phyloP scores from a whole-genome alignment of 2,329 filamentous ascomycete genomes.

The Nemania sp. region DNA sequence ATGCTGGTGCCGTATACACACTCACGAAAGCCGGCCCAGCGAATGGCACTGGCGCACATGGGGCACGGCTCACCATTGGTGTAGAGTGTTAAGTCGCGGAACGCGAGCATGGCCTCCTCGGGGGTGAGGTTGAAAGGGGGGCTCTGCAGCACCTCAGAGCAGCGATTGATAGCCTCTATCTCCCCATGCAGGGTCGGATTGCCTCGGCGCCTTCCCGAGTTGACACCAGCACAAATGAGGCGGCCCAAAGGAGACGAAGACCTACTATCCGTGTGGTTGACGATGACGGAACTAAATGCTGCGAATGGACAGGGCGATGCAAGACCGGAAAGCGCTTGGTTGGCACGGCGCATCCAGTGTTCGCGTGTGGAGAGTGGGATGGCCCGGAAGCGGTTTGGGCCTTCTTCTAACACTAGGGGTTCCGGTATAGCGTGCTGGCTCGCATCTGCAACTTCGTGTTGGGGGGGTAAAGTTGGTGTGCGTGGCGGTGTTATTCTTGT shows the following conservation, averaged over 20 bases:
- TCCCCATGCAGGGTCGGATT: constrained; percentile 1
- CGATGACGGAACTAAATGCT: background rate
- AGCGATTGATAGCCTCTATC: constrained; percentile 5
- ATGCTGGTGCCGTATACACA: constrained; percentile 9
- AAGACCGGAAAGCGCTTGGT: background rate
- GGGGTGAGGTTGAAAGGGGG: background rate
- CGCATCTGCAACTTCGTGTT: background rate
- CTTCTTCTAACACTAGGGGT: too few relatives aligned
- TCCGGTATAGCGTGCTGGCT: background rate
- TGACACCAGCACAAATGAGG: background rate
- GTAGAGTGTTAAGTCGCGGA: constrained; percentile 2
- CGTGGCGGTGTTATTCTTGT: background rate
- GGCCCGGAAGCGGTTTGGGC: too few relatives aligned
- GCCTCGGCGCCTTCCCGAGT: background rate
- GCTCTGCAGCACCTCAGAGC: background rate
- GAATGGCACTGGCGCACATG: constrained; percentile 6
- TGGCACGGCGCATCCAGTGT: background rate
- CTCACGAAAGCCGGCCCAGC: constrained; percentile 2
- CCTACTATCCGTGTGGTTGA: background rate
- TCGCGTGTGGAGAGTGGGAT: constrained; percentile 1
- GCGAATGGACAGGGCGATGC: background rate
- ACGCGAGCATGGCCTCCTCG: background rate
- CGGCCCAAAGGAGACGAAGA: constrained; percentile 2
- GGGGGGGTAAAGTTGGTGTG: too few relatives aligned
- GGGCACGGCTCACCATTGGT: constrained; percentile 4